Percentiles rank a stretch among this genome's conserved stretches.
Conservation (phyloP, 2,329 filamentous ascomycete genomes). For the Neofusicoccum sp. region DNA sequence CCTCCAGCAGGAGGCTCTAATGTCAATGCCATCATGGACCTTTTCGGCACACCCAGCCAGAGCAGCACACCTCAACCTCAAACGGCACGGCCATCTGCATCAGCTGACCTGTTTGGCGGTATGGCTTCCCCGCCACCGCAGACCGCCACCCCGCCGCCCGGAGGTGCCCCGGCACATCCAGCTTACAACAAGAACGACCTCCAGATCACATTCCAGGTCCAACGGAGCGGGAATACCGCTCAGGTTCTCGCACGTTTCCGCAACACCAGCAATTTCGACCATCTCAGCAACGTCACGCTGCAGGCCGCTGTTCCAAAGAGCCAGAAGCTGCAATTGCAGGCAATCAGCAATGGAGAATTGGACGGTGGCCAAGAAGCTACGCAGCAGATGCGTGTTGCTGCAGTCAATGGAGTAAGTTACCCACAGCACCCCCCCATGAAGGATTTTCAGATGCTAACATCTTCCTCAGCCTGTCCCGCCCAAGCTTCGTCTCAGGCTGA, state of each 20-base stretch:
- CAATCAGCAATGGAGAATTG: conserved; percentile 80
- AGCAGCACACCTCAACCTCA: conserved; percentile 42
- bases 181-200: conserved; percentile 90
- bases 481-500: conserved; percentile 77
- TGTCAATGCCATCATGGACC: conserved; percentile 77
- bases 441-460: neutral
- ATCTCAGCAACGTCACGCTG: conserved; percentile 74
- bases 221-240: conserved; percentile 77
- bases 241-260: conserved; percentile 84
- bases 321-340: conserved; percentile 89
- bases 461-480: conserved; percentile 60
- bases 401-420: conserved; percentile 82
- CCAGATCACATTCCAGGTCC: conserved; percentile 77
- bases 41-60: conserved; percentile 64
- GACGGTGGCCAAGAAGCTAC: conserved; percentile 79
- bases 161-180: conserved; percentile 58
- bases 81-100: conserved; percentile 41
- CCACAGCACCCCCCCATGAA: neutral
- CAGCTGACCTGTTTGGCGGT: conserved; percentile 47
- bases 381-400: conserved; percentile 81
- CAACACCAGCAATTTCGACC: conserved; percentile 68
- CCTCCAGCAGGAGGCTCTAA: conserved; percentile 40
- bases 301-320: conserved; percentile 97
- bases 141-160: conserved; percentile 41
- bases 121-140: conserved; percentile 52